Conservation (phyloP, 768 basidiomycete species). For the Agaricus bisporus region DNA sequence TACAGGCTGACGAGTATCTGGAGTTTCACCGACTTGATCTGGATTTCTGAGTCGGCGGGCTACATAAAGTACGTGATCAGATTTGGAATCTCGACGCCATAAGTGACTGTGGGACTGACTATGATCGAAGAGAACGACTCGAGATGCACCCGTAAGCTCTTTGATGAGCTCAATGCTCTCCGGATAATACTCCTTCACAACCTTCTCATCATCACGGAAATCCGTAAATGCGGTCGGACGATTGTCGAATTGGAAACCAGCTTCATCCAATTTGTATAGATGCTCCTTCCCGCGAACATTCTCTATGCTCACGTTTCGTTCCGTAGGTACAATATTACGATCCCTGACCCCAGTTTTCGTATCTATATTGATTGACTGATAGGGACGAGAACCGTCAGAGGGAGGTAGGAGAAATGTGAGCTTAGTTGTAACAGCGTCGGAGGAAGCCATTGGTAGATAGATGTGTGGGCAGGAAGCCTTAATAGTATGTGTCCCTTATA, state of each 20-base stretch:
- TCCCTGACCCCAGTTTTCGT: constrained; percentile 16
- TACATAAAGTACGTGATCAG: constrained; percentile 11
- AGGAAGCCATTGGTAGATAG: not conserved
- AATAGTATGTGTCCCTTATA: too few relatives aligned
- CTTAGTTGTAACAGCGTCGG: not conserved
- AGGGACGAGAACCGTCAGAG: constrained; percentile 20
- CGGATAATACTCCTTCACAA: constrained; percentile 48
- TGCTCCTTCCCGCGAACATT: constrained; percentile 48
- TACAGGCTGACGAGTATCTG: constrained; percentile 40
- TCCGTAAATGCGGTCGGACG: constrained; percentile 33
- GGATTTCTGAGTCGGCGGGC: constrained; percentile 42
- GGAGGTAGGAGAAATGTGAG: constrained; percentile 17
- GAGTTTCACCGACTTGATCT: constrained; percentile 25
- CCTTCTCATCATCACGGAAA: constrained; percentile 34
- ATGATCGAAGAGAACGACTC: constrained; percentile 57
- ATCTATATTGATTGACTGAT: constrained; percentile 18
- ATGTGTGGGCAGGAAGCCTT: too few relatives aligned
- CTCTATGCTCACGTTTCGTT: constrained; percentile 35
- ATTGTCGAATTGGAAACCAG: constrained; percentile 41
- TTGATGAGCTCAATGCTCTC: constrained; percentile 54
- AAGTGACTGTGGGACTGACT: too few relatives aligned
- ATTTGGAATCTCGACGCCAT: not conserved
- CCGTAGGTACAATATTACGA: constrained; percentile 15
- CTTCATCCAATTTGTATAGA: constrained; percentile 35
- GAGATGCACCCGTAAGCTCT: constrained; percentile 48